Evolutionary conservation across 495 filamentous ascomycete species (phyloP).

Genomic region (Apodospora peruviana): DNA sequence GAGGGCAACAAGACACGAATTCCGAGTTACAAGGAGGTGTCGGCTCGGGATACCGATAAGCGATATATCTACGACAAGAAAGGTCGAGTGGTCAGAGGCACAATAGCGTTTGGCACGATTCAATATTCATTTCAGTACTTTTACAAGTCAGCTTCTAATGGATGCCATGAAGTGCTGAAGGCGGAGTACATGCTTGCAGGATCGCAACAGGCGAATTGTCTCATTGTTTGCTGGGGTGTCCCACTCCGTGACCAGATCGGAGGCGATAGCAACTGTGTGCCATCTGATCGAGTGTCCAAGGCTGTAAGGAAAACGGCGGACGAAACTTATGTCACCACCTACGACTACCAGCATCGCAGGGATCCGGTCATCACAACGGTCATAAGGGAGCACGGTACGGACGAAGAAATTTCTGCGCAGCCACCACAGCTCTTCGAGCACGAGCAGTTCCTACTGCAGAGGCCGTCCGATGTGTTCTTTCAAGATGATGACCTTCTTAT

Average conservation of each 20-base stretch:
- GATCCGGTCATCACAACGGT: constrained; percentile 18
- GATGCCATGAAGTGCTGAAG: constrained; percentile 14
- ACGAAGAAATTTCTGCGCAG: background rate
- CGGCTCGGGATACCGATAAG: background rate
- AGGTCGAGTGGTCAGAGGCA: constrained; percentile 13
- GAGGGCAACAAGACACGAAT: constrained; percentile 4
- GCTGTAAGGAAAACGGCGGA: constrained; percentile 7
- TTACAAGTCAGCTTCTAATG: constrained; percentile 14
- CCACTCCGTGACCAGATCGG: constrained; percentile 5
- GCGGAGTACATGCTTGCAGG: constrained; percentile 11
- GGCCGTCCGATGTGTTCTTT: constrained; percentile 15
- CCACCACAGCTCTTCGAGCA: constrained; percentile 17
- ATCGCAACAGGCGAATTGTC: background rate
- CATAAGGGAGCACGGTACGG: constrained; percentile 4
- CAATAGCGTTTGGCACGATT: constrained; percentile 3
- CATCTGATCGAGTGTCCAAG: constrained; percentile 16
- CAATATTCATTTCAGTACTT: constrained; percentile 18
- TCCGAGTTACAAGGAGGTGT: constrained; percentile 10
- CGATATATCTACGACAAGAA: constrained; percentile 15
- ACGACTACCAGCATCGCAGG: constrained; percentile 20
- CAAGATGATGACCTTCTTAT: constrained; percentile 21
- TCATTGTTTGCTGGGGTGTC: constrained; percentile 21
- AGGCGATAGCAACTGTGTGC: constrained; percentile 15
- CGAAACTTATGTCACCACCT: constrained; percentile 12
- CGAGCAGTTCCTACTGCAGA: constrained; percentile 12